Evolutionary conservation across 2,329 filamentous ascomycete species (phyloP), one percentile per base, ranked within the genome.

Genomic region (Fonsecaea monophora): DNA sequence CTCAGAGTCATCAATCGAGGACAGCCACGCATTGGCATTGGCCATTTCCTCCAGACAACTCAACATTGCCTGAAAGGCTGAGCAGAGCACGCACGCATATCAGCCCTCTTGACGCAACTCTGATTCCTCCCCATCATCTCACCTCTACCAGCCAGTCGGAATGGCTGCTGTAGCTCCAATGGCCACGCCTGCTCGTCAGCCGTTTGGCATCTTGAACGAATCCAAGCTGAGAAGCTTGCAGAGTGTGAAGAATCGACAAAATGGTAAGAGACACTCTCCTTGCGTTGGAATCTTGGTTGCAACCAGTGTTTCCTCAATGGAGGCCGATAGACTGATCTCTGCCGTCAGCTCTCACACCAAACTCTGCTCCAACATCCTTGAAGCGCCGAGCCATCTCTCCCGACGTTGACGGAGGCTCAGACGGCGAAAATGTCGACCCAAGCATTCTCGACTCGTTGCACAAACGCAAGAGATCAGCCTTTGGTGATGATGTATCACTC

Each of bases 351-450:
- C 66, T 74, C 25, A 66, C 70, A 61, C 68, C 74, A 53, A 71
- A 66, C 61, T 73, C 73, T 74, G 75, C 80, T 73, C 79, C 68
- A 21, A 55, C 50, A 66, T 78, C 73, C 58, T 77, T 78, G 67
- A 86, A 86, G 75, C 82, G 84, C 72, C 77, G 81, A 67, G 77
- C 77, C 68, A 76, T 79, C 40, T 75, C 79, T 21, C 76, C 80
- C 35, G 76, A 79, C 65, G 79, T 80, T 35, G 76, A 79, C 67
- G 79, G 80, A 70, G 63, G 65, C 10, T 81, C 84, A 60, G 85
- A 88, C 73, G 75, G 81, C 58, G 87, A 89, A 76, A 89, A 89
- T 72, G 78, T 87, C 65, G 86, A 88, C 67, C 87, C 87, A 7
- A 76, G 76, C 38, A 75, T 80, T 64, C 79, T 82, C 73, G 81